Conservation (phyloP, 495 filamentous ascomycete species). For the Daldinia bambusicola region DNA sequence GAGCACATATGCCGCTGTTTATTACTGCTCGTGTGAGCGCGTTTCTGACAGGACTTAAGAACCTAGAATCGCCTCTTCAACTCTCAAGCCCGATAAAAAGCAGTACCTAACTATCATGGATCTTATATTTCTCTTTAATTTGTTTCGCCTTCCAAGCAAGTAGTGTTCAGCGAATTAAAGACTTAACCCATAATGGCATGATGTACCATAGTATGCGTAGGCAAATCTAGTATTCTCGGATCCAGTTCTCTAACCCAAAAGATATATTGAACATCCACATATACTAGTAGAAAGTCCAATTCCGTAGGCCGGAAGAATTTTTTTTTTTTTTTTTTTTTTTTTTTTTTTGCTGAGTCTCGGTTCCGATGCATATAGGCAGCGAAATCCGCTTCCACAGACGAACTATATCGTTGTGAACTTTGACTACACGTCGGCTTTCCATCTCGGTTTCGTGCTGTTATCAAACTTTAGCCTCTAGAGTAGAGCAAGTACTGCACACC, state of each 20-base stretch:
- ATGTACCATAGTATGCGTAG: not conserved
- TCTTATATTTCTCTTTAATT: not conserved
- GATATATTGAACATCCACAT: not conserved
- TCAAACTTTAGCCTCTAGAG: not conserved
- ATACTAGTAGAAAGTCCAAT: not conserved
- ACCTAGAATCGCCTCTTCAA: not conserved
- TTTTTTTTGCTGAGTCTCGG: not conserved
- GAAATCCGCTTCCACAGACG: conserved; percentile 15
- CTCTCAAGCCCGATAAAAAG: not conserved
- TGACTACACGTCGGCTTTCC: not conserved
- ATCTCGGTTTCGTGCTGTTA: not conserved
- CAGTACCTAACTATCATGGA: no score
- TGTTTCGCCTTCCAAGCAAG: not conserved
- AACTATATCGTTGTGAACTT: conserved; percentile 20
- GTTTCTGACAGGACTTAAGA: not conserved
- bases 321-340: not conserved
- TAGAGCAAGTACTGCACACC: not conserved
- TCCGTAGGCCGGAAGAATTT: not conserved
- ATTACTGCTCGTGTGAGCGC: not conserved
- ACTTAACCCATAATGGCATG: not conserved
- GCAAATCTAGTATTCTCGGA: not conserved
- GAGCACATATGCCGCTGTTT: not conserved
- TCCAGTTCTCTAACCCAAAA: not conserved
- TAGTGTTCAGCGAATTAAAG: not conserved
- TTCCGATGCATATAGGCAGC: not conserved